Evolutionary conservation across 2,329 filamentous ascomycete species (phyloP), one percentile per base, ranked within the genome.

Genomic region (Cyphellophora europaea): DNA sequence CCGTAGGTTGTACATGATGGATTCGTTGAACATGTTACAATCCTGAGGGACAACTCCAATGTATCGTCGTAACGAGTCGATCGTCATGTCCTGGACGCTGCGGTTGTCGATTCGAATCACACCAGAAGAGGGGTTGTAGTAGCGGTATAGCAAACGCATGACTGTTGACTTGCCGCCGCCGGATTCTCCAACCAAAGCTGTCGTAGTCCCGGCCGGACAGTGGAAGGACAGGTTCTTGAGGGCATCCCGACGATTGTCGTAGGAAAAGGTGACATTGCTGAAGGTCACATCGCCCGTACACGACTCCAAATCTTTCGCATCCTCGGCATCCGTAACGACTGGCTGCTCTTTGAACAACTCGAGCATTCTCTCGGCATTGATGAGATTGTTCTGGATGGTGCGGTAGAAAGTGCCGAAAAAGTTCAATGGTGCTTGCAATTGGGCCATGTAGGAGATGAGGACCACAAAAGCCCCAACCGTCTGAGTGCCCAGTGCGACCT

Each of bases 11-110:
- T 93, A 94, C 85, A 94, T 91, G 44, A 95, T 65, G 1, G 82
- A 82, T 57, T 94, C 88, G 56, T 94, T 94, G 71, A 95, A 95
- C 29, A 95, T 68, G 5, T 93, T 83, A 4, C 89, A 95, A 52
- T 98, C 91, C 58, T 98, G 91, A 1, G 91, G 91, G 5, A 98
- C 91, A 28, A 98, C 89, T 15, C 91, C 91, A 51, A 98, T 95
- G 55, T 88, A 82, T 40, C 75, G 74, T 47, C 91, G 78, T 37
- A 98, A 70, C n/a, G 87, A 94, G 59, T 95, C 85, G 49, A 96
- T 95, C 2, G 86, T 93, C 40, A 94, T 65, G 47, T 87, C 78
- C 56, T 83, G 77, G 32, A 95, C 83, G 53, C 95, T 77, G 40
- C 79, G 74, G 5, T 82, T 86, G 53, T 96, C 91, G 36, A 98